Evolutionary conservation across 441 rosid species (phyloP).

Genomic region (Populus hybrid): DNA sequence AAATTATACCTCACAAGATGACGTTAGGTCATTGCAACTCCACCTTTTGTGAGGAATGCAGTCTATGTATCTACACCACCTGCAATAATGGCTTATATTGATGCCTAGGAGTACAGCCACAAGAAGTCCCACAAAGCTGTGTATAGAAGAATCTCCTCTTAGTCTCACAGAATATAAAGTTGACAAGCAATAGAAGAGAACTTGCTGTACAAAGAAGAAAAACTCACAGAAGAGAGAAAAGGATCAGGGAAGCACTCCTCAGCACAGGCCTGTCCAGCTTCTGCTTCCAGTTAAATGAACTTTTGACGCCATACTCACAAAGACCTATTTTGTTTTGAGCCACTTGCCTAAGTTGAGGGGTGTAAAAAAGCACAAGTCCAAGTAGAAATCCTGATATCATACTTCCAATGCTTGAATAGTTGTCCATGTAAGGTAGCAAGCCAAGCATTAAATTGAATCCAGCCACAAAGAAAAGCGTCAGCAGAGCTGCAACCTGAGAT

Average conservation of each 20-base stretch:
- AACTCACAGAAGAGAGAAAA: slow-evolving; percentile 64
- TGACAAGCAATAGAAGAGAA: slow-evolving; percentile 4
- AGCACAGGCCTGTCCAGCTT: slow-evolving; percentile 66
- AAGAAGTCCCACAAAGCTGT: slow-evolving; percentile 56
- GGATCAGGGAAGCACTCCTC: slow-evolving; percentile 51
- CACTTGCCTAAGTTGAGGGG: slow-evolving; percentile 51
- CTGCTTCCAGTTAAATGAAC: slow-evolving; percentile 46
- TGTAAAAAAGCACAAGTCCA: slow-evolving; percentile 60
- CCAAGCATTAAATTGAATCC: slow-evolving; percentile 59
- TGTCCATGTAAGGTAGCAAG: slow-evolving; percentile 68
- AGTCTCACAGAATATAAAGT: slow-evolving; percentile 9
- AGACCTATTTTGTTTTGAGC: slow-evolving; percentile 46
- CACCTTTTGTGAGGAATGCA: slow-evolving; percentile 65
- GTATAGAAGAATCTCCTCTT: slow-evolving; percentile 16
- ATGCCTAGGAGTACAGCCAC: slow-evolving; percentile 41
- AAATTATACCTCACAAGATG: slow-evolving; percentile 58
- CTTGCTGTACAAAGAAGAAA: background rate
- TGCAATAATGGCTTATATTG: slow-evolving; percentile 55
- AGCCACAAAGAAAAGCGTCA: slow-evolving; percentile 43
- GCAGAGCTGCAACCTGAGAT: slow-evolving; percentile 61
- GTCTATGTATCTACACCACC: slow-evolving; percentile 64
- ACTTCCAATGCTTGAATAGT: slow-evolving; percentile 78
- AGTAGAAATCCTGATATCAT: slow-evolving; percentile 71
- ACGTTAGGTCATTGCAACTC: slow-evolving; percentile 70
- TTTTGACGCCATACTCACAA: slow-evolving; percentile 42